These are phyloP conservation scores for Dactylellina leptospora DNA, from an alignment of 2,329 filamentous ascomycete genomes.

Conservation along the genomic window DNA sequence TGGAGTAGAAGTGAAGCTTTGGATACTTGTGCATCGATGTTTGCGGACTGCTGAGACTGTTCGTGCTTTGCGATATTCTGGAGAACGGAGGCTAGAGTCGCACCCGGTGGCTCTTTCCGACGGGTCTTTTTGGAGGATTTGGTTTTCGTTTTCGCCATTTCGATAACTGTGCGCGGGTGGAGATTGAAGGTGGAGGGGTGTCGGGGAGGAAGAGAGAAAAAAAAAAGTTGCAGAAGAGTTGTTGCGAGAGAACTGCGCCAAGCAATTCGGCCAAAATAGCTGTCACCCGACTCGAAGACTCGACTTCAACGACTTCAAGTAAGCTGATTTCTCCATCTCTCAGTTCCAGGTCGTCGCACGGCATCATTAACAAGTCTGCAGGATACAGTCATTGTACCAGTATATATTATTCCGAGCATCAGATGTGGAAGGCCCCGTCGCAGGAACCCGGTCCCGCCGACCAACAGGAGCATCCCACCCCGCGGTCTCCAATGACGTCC, in stretches of 20 bases:
- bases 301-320: no score
- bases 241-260: constrained; percentile 21
- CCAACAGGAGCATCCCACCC: constrained; percentile 2
- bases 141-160: constrained; percentile 52
- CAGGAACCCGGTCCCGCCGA: constrained; percentile 13
- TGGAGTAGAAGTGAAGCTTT: constrained; percentile 34
- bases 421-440: constrained; percentile 45
- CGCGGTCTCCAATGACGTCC: constrained; percentile 26
- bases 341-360: no score
- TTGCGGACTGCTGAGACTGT: constrained; percentile 10
- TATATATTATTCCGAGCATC: no score
- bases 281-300: no score
- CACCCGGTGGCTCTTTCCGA: constrained; percentile 36
- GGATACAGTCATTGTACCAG: neutral
- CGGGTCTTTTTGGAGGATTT: constrained; percentile 51
- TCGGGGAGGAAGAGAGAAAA: neutral
- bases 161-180: neutral
- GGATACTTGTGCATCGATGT: constrained; percentile 33
- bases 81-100: constrained; percentile 46
- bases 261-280: no score
- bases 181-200: neutral
- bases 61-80: constrained; percentile 49
- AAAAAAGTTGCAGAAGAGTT: constrained; percentile 9
- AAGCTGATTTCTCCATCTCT: no score
- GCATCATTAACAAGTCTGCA: neutral